Percentiles rank a stretch among this genome's conserved stretches.
Evolutionary conservation across 371 early-diverging fungal genomes (phyloP).

Genomic region (Rhizopus sp.): DNA sequence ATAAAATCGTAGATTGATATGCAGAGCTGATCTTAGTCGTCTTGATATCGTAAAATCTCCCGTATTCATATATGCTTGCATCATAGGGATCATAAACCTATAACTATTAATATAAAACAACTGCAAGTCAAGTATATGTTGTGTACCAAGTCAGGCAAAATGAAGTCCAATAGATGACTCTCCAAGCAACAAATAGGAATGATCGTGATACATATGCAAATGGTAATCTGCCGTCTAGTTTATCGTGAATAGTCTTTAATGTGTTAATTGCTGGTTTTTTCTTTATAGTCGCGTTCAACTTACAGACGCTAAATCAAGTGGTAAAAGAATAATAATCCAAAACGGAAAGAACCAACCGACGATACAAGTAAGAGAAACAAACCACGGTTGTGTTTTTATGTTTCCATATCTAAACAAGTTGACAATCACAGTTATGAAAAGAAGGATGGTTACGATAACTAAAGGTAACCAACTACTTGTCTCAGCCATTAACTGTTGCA

Average conservation of each 20-base stretch:
- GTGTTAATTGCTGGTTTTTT: background rate
- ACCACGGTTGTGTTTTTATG: conserved; percentile 66
- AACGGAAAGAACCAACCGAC: conserved; percentile 89
- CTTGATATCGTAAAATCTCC: conserved; percentile 77
- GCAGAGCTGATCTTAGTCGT: conserved; percentile 68
- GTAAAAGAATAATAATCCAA: conserved; percentile 85
- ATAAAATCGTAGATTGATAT: conserved; percentile 82
- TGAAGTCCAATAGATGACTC: conserved; percentile 87
- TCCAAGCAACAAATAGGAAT: conserved; percentile 82
- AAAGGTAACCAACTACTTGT: conserved; percentile 49
- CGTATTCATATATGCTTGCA: conserved; percentile 83
- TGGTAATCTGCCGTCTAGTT: conserved; percentile 72
- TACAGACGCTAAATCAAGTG: conserved; percentile 91
- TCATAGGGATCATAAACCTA: conserved; percentile 82
- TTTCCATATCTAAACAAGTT: conserved; percentile 78
- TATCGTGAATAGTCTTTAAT: conserved; percentile 64
- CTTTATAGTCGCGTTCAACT: conserved; percentile 16
- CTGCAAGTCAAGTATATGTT: too few species aligned
- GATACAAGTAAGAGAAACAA: conserved; percentile 63
- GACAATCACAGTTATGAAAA: conserved; percentile 53
- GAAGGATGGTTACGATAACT: conserved; percentile 48
- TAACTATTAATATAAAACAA: background rate
- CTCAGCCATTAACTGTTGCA: conserved; percentile 3
- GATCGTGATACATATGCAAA: conserved; percentile 70
- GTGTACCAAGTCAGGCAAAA: conserved; percentile 85